Percentiles rank a stretch among this genome's conserved stretches.
Conservation (phyloP, 352 stramenopile species). For the Phytophthora agathidicida region DNA sequence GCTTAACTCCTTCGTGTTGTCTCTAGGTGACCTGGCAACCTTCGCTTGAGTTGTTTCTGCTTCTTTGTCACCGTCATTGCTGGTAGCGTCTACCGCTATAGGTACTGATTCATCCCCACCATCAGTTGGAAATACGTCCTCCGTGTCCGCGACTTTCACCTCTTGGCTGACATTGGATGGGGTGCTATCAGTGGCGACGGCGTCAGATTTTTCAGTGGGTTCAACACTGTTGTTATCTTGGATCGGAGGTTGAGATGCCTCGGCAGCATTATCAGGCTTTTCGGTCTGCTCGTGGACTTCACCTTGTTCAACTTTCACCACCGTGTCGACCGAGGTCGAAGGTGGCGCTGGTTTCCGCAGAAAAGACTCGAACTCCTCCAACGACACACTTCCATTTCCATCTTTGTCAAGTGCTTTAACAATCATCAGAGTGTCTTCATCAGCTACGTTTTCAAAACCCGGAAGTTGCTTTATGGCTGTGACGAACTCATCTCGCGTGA, state of each 20-base stretch:
- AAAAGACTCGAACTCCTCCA: conserved; percentile 62
- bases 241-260: not conserved
- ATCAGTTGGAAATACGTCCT: conserved; percentile 6
- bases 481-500: conserved; percentile 61
- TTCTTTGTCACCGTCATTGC: not conserved
- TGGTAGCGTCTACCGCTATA: not conserved
- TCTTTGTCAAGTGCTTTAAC: conserved; percentile 63
- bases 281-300: not conserved
- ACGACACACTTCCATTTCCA: conserved; percentile 52
- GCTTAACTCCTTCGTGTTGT: not conserved
- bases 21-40: not conserved
- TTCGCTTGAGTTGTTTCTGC: not conserved
- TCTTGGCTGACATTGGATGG: not conserved
- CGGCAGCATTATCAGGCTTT: not conserved
- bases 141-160: not conserved
- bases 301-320: not conserved
- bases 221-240: not conserved
- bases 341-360: conserved; percentile 8
- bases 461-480: conserved; percentile 48
- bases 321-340: not conserved
- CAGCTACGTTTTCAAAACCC: conserved; percentile 42
- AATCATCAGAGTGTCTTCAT: conserved; percentile 42
- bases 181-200: not conserved
- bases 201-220: not conserved
- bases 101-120: conserved; percentile 19